Conservation (phyloP, 2,329 filamentous ascomycete genomes). For the Colletotrichum eremochloae region DNA sequence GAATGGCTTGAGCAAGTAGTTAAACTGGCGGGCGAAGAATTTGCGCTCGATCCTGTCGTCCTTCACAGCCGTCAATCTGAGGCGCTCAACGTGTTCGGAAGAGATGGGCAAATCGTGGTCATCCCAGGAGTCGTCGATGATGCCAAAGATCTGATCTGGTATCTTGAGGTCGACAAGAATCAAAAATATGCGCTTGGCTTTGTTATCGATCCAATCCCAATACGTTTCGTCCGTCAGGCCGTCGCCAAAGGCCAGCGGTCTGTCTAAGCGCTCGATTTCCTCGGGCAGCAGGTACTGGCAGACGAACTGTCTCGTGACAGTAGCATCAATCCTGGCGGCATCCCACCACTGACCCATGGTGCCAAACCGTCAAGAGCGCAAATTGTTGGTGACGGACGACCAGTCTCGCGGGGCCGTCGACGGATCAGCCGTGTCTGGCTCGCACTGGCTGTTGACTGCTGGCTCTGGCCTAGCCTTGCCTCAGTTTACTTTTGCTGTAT, state of each 20-base stretch:
- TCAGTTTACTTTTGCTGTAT: constrained; percentile 3
- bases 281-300: constrained; percentile 73
- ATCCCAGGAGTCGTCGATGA: constrained; percentile 83
- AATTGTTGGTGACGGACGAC: neutral
- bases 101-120: constrained; percentile 80
- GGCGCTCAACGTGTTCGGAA: constrained; percentile 73
- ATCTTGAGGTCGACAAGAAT: constrained; percentile 78
- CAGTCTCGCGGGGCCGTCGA: constrained; percentile 17
- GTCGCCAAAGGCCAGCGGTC: constrained; percentile 75
- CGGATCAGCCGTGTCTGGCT: constrained; percentile 14
- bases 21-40: constrained; percentile 79
- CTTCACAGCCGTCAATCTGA: constrained; percentile 70
- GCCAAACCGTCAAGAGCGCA: constrained; percentile 7
- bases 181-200: constrained; percentile 78
- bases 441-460: neutral
- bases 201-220: constrained; percentile 81
- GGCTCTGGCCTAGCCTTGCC: constrained; percentile 12
- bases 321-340: constrained; percentile 75
- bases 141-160: constrained; percentile 79
- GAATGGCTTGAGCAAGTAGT: constrained; percentile 76
- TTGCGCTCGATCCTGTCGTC: constrained; percentile 75
- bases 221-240: constrained; percentile 80
- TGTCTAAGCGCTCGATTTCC: constrained; percentile 73
- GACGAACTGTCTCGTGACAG: constrained; percentile 77
- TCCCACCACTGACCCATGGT: constrained; percentile 73